A percentile compares a stretch with the other conserved stretches of the same genome.
phyloP scores from a whole-genome alignment of 805 yeast genomes.

The Blastobotrys chiropterorum region DNA sequence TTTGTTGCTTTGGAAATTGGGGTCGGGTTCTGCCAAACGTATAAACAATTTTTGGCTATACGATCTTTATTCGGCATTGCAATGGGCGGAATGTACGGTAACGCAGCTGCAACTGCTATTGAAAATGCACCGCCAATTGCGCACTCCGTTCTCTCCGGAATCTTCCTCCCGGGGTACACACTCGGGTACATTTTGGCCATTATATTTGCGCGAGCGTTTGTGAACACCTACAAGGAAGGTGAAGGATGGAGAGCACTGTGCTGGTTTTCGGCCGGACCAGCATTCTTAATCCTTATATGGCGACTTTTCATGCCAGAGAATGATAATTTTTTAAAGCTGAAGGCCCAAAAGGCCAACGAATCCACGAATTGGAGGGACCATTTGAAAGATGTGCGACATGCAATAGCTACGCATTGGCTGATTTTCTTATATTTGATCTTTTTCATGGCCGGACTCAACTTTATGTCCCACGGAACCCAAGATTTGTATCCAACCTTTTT shows the following conservation, averaged over 20 bases:
- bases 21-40: conserved; percentile 58
- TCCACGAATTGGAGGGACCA: conserved; percentile 13
- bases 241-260: conserved; percentile 66
- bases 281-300: conserved; percentile 53
- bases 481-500: conserved; percentile 64
- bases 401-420: conserved; percentile 49
- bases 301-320: conserved; percentile 57
- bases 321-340: conserved; percentile 37
- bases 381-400: conserved; percentile 24
- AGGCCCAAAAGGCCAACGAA: conserved; percentile 26
- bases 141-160: conserved; percentile 57
- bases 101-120: conserved; percentile 58
- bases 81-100: conserved; percentile 69
- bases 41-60: conserved; percentile 50
- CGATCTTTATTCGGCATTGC: conserved; percentile 62
- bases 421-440: conserved; percentile 50
- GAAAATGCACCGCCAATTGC: conserved; percentile 57
- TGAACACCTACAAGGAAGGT: conserved; percentile 35
- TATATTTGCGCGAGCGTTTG: conserved; percentile 57
- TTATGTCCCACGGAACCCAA: conserved; percentile 67
- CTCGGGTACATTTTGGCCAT: conserved; percentile 62
- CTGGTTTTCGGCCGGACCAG: conserved; percentile 70
- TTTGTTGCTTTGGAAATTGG: conserved; percentile 57
- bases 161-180: conserved; percentile 77
- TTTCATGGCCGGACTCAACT: conserved; percentile 62